Percentiles rank a stretch among this genome's conserved stretches.
Conservation (phyloP, 495 filamentous ascomycete species). For the Stereocaulon alpinum region DNA sequence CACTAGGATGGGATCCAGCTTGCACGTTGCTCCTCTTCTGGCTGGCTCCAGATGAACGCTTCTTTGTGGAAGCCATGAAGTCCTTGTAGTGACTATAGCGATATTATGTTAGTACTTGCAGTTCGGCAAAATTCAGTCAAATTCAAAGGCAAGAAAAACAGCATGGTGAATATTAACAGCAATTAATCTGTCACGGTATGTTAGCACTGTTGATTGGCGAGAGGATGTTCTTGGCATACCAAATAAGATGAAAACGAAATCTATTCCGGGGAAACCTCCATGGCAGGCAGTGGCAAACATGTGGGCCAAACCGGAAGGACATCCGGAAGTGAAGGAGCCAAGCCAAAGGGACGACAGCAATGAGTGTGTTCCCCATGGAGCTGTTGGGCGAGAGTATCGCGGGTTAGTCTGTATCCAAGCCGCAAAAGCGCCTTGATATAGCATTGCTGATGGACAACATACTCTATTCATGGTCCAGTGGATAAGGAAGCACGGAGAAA, state of each 20-base stretch:
- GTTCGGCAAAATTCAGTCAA: neutral
- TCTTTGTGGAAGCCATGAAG: conserved; percentile 11
- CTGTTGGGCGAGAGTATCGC: neutral
- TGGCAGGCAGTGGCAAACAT: neutral
- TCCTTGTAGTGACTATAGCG: conserved; percentile 5
- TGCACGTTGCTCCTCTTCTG: conserved; percentile 15
- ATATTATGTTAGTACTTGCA: conserved; percentile 3
- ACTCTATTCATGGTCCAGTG: neutral
- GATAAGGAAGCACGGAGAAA: neutral
- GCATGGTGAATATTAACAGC: neutral
- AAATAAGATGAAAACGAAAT: neutral
- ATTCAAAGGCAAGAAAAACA: conserved; percentile 1
- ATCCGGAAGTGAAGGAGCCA: neutral
- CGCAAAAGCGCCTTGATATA: neutral
- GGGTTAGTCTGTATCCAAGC: no score
- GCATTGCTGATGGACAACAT: conserved; percentile 1
- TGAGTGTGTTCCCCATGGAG: neutral
- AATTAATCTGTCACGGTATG: neutral
- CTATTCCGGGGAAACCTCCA: neutral
- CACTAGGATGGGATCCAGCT: conserved; percentile 7
- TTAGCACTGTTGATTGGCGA: neutral
- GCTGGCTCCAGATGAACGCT: conserved; percentile 4
- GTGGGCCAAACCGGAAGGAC: neutral
- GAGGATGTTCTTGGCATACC: conserved; percentile 3
- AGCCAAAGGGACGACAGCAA: neutral